These are phyloP conservation scores for Acer yangbiense DNA, from an alignment of 345 rosid genomes.

Conservation along the genomic window DNA sequence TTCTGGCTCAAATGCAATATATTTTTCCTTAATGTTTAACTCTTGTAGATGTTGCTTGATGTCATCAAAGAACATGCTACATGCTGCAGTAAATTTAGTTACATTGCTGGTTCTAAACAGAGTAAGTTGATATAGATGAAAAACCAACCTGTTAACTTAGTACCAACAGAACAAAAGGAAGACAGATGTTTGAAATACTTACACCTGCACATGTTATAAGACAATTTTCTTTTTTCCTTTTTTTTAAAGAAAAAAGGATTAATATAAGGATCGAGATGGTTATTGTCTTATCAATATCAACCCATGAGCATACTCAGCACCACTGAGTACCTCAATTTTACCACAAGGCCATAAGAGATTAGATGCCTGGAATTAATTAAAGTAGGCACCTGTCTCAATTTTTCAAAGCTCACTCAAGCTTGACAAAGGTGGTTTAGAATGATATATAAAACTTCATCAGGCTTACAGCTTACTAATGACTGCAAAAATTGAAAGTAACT, in stretches of 20 bases:
- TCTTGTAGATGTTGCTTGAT: neutral
- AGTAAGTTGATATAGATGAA: slow-evolving; percentile 1
- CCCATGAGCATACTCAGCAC: neutral
- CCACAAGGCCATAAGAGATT: neutral
- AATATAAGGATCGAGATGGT: neutral
- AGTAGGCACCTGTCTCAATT: neutral
- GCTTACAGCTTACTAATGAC: neutral
- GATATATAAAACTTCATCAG: neutral
- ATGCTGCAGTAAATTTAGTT: neutral
- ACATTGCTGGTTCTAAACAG: neutral
- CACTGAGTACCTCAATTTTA: neutral
- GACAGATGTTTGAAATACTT: neutral
- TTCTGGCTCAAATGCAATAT: neutral
- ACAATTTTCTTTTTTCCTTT: neutral
- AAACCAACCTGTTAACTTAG: slow-evolving; percentile 2
- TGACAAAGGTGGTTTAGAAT: neutral
- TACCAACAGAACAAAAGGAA: neutral
- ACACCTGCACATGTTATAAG: neutral
- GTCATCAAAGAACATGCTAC: slow-evolving; percentile 2
- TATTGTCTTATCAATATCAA: neutral
- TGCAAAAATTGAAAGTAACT: neutral
- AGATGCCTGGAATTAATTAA: neutral
- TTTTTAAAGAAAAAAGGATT: neutral
- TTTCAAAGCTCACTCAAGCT: neutral
- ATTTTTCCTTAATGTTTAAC: neutral